Conservation (phyloP, 2,329 filamentous ascomycete species). For the Aspergillus melleus region DNA sequence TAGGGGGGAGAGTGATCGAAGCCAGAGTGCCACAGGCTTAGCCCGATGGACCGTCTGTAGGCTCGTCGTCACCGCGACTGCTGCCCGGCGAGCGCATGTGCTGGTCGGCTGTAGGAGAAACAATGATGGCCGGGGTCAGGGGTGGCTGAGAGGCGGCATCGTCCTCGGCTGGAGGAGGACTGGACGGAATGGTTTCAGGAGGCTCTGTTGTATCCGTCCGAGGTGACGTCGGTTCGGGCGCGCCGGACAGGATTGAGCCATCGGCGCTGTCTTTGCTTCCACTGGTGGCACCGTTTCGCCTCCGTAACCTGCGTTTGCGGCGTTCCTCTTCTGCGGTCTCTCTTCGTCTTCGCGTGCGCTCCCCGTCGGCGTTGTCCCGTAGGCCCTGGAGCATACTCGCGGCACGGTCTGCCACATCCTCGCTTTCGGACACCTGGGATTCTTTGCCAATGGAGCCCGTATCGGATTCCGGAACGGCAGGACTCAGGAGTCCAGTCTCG, state of each 20-base stretch:
- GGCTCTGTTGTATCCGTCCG: constrained; percentile 20
- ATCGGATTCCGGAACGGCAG: constrained; percentile 42
- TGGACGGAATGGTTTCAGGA: constrained; percentile 24
- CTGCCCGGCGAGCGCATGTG: constrained; percentile 21
- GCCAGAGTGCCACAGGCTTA: too few species aligned
- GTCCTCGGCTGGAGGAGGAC: constrained; percentile 24
- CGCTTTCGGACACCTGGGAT: constrained; percentile 49
- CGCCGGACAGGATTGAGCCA: constrained; percentile 29
- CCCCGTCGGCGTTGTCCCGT: constrained; percentile 61
- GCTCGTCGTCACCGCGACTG: constrained; percentile 21
- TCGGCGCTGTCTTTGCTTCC: constrained; percentile 41
- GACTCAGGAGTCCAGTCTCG: constrained; percentile 51
- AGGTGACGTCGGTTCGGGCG: constrained; percentile 34
- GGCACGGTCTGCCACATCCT: constrained; percentile 83
- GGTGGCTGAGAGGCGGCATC: constrained; percentile 21
- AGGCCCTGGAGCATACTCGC: constrained; percentile 82
- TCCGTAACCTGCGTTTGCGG: constrained; percentile 63
- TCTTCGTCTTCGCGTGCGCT: constrained; percentile 62
- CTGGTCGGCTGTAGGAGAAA: constrained; percentile 31
- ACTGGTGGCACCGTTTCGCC: constrained; percentile 56
- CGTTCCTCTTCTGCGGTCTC: constrained; percentile 81
- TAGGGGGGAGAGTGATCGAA: background rate
- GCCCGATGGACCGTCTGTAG: constrained; percentile 17
- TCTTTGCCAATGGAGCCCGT: constrained; percentile 33
- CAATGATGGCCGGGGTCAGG: constrained; percentile 36